Evolutionary conservation across 2,329 filamentous ascomycete species (phyloP).

Genomic region (Beauveria sp.): DNA sequence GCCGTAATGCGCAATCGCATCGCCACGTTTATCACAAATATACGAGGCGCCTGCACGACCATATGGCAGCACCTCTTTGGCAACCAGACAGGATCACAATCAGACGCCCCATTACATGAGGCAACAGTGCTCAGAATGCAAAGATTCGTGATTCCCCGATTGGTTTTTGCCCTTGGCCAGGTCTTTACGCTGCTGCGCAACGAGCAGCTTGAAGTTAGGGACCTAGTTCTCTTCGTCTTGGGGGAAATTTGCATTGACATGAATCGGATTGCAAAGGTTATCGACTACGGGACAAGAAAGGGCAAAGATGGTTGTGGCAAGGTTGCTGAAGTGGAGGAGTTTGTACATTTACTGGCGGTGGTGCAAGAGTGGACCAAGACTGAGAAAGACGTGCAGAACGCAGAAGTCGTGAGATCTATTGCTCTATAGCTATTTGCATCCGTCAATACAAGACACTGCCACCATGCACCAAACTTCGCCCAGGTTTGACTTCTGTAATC

Average conservation of each 20-base stretch:
- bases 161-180: neutral
- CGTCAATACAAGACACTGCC: neutral
- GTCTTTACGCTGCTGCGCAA: neutral
- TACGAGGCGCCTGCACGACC: neutral
- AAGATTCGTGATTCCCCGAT: neutral
- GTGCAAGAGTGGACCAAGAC: neutral
- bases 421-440: neutral
- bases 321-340: neutral
- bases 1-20: neutral
- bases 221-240: neutral
- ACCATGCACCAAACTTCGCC: conserved; percentile 1
- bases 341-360: neutral
- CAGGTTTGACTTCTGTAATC: conserved; percentile 1
- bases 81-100: no score
- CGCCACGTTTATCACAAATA: neutral
- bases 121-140: neutral
- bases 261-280: neutral
- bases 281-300: neutral
- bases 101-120: neutral
- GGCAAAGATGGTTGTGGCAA: neutral
- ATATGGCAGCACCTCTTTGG: neutral
- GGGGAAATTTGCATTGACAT: neutral
- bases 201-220: neutral
- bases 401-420: neutral
- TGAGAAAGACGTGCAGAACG: neutral